phyloP scores from a whole-genome alignment of 208 protist genomes.

The Trypanosoma melophagium region DNA sequence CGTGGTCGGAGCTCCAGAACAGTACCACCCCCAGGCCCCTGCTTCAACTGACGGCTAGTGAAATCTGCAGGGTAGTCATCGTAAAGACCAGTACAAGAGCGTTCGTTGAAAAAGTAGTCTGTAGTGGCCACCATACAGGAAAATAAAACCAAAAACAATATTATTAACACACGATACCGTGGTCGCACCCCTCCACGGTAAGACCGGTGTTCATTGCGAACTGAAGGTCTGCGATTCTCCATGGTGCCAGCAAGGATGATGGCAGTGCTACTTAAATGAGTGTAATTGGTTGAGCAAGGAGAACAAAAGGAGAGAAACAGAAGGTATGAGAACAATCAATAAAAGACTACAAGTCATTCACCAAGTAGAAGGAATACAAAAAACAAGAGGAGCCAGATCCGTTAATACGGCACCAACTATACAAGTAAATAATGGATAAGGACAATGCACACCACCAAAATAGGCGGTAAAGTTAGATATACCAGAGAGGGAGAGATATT shows the following conservation, averaged over 20 bases:
- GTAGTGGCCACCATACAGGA: constrained; percentile 8
- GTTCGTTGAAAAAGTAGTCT: neutral
- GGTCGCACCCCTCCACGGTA: constrained; percentile 28
- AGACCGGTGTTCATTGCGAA: no score
- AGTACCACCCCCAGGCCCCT: constrained; percentile 5
- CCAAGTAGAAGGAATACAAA: neutral
- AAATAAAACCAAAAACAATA: neutral
- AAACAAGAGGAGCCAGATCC: constrained; percentile 8
- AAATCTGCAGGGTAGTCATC: neutral
- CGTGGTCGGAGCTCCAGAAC: neutral
- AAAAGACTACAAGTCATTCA: neutral
- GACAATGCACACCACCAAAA: no score
- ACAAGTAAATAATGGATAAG: no score
- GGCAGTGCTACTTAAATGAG: no score
- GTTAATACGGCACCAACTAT: no score
- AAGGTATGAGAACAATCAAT: neutral
- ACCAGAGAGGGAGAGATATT: neutral
- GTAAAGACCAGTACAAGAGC: no score
- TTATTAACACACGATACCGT: neutral
- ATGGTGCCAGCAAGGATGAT: no score
- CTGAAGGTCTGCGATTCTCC: no score
- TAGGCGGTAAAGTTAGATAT: neutral
- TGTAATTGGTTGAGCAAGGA: neutral
- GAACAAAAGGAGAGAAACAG: constrained; percentile 10
- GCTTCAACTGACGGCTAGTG: neutral